Evolutionary conservation across 768 basidiomycete species (phyloP).

Genomic region (Hortiboletus campestris): DNA sequence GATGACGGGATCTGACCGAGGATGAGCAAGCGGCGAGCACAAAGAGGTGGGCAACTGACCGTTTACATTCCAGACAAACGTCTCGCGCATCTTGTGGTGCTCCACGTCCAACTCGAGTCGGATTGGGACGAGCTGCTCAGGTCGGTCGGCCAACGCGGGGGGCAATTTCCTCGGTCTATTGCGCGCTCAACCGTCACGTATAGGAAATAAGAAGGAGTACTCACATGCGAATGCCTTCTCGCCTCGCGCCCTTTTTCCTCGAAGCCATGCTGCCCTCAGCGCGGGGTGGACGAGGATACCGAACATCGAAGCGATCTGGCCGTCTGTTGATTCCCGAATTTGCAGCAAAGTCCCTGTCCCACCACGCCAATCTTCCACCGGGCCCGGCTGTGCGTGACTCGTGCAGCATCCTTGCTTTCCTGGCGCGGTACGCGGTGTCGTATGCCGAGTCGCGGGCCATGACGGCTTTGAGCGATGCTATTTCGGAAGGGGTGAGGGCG

Average conservation of each 20-base stretch:
- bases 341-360: conserved; percentile 52
- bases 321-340: conserved; percentile 32
- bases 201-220: conserved; percentile 33
- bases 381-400: conserved; percentile 47
- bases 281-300: conserved; percentile 51
- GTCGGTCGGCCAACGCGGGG: conserved; percentile 53
- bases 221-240: conserved; percentile 76
- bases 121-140: conserved; percentile 88
- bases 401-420: conserved; percentile 50
- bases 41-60: conserved; percentile 49
- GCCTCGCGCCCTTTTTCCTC: conserved; percentile 51
- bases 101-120: conserved; percentile 97
- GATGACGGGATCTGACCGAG: conserved; percentile 70
- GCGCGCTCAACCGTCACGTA: not conserved
- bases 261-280: conserved; percentile 28
- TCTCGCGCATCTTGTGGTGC: conserved; percentile 90
- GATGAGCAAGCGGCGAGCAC: not conserved
- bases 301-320: conserved; percentile 48
- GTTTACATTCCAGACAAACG: conserved; percentile 95
- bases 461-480: conserved; percentile 33
- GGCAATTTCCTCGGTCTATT: conserved; percentile 60
- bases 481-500: conserved; percentile 33
- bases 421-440: conserved; percentile 45
- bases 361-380: conserved; percentile 52
- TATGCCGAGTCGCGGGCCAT: conserved; percentile 44